Evolutionary conservation across 2,329 filamentous ascomycete genomes (phyloP).

Genomic region (Huntiella savannae): DNA sequence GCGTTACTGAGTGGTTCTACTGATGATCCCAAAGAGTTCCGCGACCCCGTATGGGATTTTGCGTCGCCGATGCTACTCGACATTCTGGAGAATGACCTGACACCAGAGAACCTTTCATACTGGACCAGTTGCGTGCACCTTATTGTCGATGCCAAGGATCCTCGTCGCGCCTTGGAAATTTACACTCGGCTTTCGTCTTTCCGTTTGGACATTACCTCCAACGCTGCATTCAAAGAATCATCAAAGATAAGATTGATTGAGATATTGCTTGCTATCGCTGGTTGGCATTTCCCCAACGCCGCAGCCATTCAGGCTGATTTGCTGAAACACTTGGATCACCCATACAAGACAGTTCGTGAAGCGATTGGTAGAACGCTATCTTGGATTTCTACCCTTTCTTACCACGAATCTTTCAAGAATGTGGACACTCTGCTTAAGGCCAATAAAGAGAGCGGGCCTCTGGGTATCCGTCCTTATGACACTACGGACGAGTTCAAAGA

Average conservation of each 20-base stretch:
- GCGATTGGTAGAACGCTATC: slow-evolving; percentile 80
- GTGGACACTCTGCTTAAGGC: slow-evolving; percentile 55
- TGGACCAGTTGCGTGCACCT: slow-evolving; percentile 91
- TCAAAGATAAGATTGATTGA: slow-evolving; percentile 87
- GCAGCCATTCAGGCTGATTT: slow-evolving; percentile 80
- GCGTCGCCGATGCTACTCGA: slow-evolving; percentile 72
- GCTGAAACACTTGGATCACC: slow-evolving; percentile 79
- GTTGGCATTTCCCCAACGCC: slow-evolving; percentile 91
- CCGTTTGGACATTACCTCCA: slow-evolving; percentile 80
- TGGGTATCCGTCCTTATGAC: slow-evolving; percentile 69
- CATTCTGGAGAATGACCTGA: slow-evolving; percentile 79
- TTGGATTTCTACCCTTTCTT: slow-evolving; percentile 73
- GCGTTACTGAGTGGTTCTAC: slow-evolving; percentile 64
- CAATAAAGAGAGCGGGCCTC: slow-evolving; percentile 62
- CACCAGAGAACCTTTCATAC: slow-evolving; percentile 83
- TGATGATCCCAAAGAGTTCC: slow-evolving; percentile 55
- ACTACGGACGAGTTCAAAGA: slow-evolving; percentile 54
- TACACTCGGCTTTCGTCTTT: slow-evolving; percentile 69
- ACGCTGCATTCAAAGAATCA: slow-evolving; percentile 96
- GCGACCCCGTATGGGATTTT: slow-evolving; percentile 69
- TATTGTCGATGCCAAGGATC: slow-evolving; percentile 74
- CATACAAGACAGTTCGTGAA: slow-evolving; percentile 93
- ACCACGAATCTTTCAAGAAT: slow-evolving; percentile 82
- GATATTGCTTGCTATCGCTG: slow-evolving; percentile 67
- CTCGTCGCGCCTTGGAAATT: slow-evolving; percentile 69